Percentiles rank a stretch among this genome's conserved stretches.
Evolutionary conservation across 2,329 filamentous ascomycete species (phyloP).

Genomic region (Fonsecaea monophora): DNA sequence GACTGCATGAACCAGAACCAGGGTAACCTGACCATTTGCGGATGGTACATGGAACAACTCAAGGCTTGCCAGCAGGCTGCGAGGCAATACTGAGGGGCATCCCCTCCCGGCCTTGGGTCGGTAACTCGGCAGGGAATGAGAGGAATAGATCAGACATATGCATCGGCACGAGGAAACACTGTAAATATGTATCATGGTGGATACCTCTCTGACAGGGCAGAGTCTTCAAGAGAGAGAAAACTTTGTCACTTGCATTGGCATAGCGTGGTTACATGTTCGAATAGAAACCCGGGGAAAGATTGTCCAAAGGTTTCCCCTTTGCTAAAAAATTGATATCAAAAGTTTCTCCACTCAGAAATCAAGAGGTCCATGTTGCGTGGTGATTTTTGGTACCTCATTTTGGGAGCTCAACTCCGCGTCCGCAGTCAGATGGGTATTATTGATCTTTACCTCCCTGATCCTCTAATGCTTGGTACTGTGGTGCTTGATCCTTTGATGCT

Average conservation of each 20-base stretch:
- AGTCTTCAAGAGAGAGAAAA: neutral
- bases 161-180: neutral
- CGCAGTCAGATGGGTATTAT: neutral
- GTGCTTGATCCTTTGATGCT: no score
- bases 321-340: neutral
- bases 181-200: neutral
- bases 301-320: neutral
- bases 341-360: constrained; percentile 16
- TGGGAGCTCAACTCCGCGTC: neutral
- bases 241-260: constrained; percentile 18
- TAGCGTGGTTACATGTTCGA: constrained; percentile 1
- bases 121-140: neutral
- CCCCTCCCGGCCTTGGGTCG: neutral
- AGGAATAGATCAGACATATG: neutral
- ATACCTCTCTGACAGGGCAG: neutral
- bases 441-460: neutral
- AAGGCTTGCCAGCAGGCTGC: constrained; percentile 85
- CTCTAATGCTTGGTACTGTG: no score
- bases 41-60: constrained; percentile 97
- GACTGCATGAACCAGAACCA: constrained; percentile 95
- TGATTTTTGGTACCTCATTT: neutral
- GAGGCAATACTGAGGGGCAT: constrained; percentile 64
- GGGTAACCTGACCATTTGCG: constrained; percentile 94
- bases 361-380: no score
- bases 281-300: neutral